A percentile compares a stretch with the other conserved stretches of the same genome.
These are phyloP conservation scores for Epichloe typhina DNA, from an alignment of 2,329 filamentous ascomycete species.

Conservation along the genomic window DNA sequence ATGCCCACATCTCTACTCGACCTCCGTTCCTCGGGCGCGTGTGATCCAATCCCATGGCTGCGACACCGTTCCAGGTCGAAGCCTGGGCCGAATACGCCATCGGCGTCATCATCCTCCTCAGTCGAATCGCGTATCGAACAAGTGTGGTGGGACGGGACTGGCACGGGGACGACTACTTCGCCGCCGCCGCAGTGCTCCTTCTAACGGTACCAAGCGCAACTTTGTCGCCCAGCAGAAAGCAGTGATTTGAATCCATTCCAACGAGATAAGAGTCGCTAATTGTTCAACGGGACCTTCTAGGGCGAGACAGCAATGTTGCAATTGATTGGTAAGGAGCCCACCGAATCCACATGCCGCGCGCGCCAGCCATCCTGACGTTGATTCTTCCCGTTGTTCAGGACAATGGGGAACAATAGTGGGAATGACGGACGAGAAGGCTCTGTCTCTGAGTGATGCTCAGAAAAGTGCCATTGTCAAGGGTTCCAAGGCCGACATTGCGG, in stretches of 20 bases:
- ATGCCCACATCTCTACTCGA: not conserved
- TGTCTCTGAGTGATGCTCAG: constrained; percentile 6
- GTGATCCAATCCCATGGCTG: constrained; percentile 1
- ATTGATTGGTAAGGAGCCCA: constrained; percentile 16
- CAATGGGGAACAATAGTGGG: constrained; percentile 13
- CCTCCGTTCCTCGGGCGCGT: not conserved
- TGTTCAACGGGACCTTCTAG: not conserved
- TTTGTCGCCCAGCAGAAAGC: not conserved
- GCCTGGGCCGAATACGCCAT: constrained; percentile 31
- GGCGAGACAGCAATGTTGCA: constrained; percentile 19
- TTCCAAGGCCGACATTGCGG: constrained; percentile 13
- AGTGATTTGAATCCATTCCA: constrained; percentile 5
- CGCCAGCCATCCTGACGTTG: not conserved
- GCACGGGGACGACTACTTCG: constrained; percentile 31
- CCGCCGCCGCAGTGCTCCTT: constrained; percentile 21
- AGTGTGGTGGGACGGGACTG: constrained; percentile 26
- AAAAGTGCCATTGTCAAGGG: constrained; percentile 10
- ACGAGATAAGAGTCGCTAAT: not conserved
- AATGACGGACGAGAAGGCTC: constrained; percentile 10
- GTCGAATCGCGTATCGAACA: constrained; percentile 25
- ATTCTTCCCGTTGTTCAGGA: constrained; percentile 6
- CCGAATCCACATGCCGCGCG: not conserved
- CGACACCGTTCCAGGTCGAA: constrained; percentile 29
- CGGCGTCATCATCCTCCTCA: constrained; percentile 22
- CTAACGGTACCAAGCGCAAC: constrained; percentile 20